Conservation (phyloP, 2,329 filamentous ascomycete genomes). For the Stemphylium vesicarium region DNA sequence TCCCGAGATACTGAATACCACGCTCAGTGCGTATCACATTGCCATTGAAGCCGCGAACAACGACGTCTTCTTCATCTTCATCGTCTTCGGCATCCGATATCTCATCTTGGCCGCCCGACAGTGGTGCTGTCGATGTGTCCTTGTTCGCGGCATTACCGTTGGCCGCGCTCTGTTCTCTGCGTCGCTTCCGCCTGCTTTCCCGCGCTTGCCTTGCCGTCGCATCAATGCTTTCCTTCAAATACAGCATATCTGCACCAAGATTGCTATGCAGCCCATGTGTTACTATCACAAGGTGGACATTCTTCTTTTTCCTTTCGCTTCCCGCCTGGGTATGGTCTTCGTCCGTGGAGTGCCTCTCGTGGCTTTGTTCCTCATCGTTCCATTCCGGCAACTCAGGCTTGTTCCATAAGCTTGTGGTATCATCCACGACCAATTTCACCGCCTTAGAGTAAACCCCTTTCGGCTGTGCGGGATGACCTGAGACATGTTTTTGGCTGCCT, state of each 20-base stretch:
- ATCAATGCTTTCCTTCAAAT: slow-evolving; percentile 96
- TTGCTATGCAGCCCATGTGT: slow-evolving; percentile 98
- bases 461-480: slow-evolving; percentile 65
- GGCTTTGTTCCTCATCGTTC: slow-evolving; percentile 47
- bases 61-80: slow-evolving; percentile 80
- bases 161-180: slow-evolving; percentile 40
- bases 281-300: slow-evolving; percentile 86
- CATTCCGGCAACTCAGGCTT: slow-evolving; percentile 80
- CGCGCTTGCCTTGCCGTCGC: slow-evolving; percentile 76
- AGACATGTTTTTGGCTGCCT: slow-evolving; percentile 59
- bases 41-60: slow-evolving; percentile 87
- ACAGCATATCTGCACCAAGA: slow-evolving; percentile 94
- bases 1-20: slow-evolving; percentile 96
- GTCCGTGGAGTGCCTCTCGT: slow-evolving; percentile 33
- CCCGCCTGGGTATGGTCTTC: slow-evolving; percentile 25
- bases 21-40: slow-evolving; percentile 91
- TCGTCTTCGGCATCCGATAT: slow-evolving; percentile 56
- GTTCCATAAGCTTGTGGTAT: slow-evolving; percentile 90
- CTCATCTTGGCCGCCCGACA: slow-evolving; percentile 59
- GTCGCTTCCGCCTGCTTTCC: slow-evolving; percentile 68
- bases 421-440: slow-evolving; percentile 78
- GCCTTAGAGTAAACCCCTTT: slow-evolving; percentile 86
- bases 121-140: slow-evolving; percentile 52
- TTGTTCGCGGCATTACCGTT: slow-evolving; percentile 8
- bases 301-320: slow-evolving; percentile 66